Evolutionary conservation across 2,329 filamentous ascomycete species (phyloP), one percentile per base, ranked within the genome.

Genomic region (Acrocalymma vagum): DNA sequence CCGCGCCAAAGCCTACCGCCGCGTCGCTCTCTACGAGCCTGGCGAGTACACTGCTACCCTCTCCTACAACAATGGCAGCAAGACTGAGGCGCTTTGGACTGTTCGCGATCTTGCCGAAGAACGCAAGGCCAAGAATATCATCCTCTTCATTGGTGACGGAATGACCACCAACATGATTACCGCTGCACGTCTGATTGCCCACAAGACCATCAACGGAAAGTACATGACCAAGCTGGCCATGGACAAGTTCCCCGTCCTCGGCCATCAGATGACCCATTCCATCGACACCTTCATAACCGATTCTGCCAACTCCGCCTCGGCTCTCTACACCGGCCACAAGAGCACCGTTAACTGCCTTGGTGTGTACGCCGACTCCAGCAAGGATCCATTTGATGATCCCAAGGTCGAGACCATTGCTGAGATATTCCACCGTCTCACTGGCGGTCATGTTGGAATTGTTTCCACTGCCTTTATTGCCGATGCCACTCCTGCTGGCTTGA

Each of bases 201-300:
- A 95, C 77, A 87, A 90, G 76, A 86, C 80, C 54, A 80, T 93
- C 77, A 94, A 95, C 62, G 90, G 90, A 55, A 88, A 87, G 68
- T 95, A 93, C 69, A 85, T 90, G 75, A 83, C 80, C 42, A 80
- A 78, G 41, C 80, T 95, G 79, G 79, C 83, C 62, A 78, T 95
- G 76, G 90, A 95, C 73, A 80, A 90, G 62, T 94, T 94, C 72
- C 89, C 90, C 3, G 81, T 92, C n/a, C 65, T 93, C 9, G 90
- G 90, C 14, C 90, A 95, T 68, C 89, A 93, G 72, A 93, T 94
- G 80, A 92, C 89, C 9, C 88, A 93, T 71, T 92, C 88, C 1
- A 83, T 94, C 62, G 88, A 93, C 72, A 84, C 78, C 33, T 93
- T 88, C 77, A 93, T 94, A 64, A 94, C 89, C 24, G 89, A 94